A percentile compares a stretch with the other conserved stretches of the same genome.
phyloP scores from a whole-genome alignment of 179 eudicot genomes.

The Sideroxylon spinosum region DNA sequence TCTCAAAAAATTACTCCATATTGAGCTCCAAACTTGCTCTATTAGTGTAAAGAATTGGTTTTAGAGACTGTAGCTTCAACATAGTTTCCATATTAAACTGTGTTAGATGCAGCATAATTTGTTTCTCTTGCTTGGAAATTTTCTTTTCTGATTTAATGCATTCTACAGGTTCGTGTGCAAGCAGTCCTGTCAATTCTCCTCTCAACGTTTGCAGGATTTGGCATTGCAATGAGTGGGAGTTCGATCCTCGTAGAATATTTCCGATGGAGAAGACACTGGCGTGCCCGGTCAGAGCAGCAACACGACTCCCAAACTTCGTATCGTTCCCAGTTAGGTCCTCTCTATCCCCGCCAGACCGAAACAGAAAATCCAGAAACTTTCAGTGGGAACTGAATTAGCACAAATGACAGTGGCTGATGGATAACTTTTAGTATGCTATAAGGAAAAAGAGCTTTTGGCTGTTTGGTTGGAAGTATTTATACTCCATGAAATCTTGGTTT shows the following conservation, averaged over 20 bases:
- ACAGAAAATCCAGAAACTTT: conserved; percentile 23
- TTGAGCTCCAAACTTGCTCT: no score
- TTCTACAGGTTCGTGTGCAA: conserved; percentile 60
- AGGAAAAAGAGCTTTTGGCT: no score
- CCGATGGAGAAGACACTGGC: conserved; percentile 49
- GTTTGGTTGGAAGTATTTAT: no score
- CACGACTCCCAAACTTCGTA: conserved; percentile 14
- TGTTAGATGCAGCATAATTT: background rate
- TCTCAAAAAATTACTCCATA: no score
- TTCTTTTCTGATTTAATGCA: background rate
- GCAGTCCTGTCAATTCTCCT: conserved; percentile 71
- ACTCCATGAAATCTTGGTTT: background rate
- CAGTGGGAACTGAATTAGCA: conserved; percentile 14
- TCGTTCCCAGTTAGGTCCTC: conserved; percentile 1
- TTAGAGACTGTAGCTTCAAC: no score
- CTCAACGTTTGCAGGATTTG: conserved; percentile 79
- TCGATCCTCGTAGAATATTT: conserved; percentile 50
- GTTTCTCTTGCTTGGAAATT: background rate
- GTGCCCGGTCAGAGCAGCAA: conserved; percentile 25
- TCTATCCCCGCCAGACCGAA: conserved; percentile 11
- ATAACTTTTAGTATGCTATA: background rate
- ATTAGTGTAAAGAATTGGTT: no score
- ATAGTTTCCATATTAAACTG: no score
- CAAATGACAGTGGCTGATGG: background rate
- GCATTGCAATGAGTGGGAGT: conserved; percentile 64